Evolutionary conservation across 1,139 yeast genomes (phyloP).

Genomic region (Candida gigantensis): DNA sequence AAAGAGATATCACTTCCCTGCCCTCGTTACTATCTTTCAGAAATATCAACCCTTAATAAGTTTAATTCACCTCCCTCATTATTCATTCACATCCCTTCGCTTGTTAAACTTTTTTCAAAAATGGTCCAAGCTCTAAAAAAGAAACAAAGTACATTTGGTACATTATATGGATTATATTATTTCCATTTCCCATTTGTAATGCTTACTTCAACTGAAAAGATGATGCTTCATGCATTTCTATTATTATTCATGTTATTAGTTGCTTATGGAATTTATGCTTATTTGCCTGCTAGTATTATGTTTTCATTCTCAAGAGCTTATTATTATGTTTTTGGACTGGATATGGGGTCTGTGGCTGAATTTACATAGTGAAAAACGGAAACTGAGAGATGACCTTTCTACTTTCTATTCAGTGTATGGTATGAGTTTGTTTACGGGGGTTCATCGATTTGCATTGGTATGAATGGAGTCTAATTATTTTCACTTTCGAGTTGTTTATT

Average conservation of each 20-base stretch:
- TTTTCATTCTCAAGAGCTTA: conserved; percentile 34
- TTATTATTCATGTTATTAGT: conserved; percentile 34
- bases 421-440: no score
- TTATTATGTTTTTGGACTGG: conserved; percentile 37
- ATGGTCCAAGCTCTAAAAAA: no score
- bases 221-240: conserved; percentile 32
- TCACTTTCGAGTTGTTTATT: no score
- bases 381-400: not conserved
- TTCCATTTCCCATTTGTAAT: conserved; percentile 40
- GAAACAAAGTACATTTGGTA: conserved; percentile 13
- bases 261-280: conserved; percentile 39
- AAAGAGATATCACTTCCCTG: no score
- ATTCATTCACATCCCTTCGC: no score
- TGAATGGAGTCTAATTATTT: no score
- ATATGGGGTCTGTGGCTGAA: conserved; percentile 5
- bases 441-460: no score
- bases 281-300: conserved; percentile 34
- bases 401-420: no score
- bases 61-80: no score
- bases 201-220: conserved; percentile 40
- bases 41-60: no score
- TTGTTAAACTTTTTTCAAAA: no score
- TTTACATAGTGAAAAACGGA: not conserved
- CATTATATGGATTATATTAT: conserved; percentile 33
- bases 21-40: no score